Evolutionary conservation across 2,329 filamentous ascomycete species (phyloP).

Genomic region (Venturia carpophila): DNA sequence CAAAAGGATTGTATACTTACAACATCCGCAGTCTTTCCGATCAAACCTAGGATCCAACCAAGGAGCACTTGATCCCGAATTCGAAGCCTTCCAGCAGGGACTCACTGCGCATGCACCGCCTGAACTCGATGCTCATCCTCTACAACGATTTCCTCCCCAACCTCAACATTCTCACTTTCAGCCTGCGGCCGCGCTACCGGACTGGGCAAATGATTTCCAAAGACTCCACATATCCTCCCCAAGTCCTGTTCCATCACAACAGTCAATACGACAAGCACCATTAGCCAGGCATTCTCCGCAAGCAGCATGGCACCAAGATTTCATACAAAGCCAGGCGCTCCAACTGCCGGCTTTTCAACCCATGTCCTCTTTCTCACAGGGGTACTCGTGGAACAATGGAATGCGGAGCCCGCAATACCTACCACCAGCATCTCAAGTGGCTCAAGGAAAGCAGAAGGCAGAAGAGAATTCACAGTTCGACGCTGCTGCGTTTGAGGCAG

Average conservation of each 20-base stretch:
- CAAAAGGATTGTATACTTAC: background rate
- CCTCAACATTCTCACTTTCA: slow-evolving; percentile 20
- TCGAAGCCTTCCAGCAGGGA: slow-evolving; percentile 59
- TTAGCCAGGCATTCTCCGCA: slow-evolving; percentile 22
- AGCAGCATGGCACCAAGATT: slow-evolving; percentile 54
- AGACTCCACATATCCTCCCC: slow-evolving; percentile 36
- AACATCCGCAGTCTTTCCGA: slow-evolving; percentile 49
- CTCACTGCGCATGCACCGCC: slow-evolving; percentile 30
- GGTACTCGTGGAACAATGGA: slow-evolving; percentile 25
- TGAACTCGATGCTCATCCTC: slow-evolving; percentile 29
- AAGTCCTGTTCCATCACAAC: slow-evolving; percentile 37
- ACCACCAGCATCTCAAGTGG: slow-evolving; percentile 19
- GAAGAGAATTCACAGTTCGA: slow-evolving; percentile 33
- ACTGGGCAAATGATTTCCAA: slow-evolving; percentile 46
- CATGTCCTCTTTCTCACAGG: slow-evolving; percentile 24
- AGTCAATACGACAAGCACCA: slow-evolving; percentile 28
- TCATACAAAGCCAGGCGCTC: slow-evolving; percentile 38
- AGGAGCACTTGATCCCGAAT: slow-evolving; percentile 55
- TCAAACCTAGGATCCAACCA: slow-evolving; percentile 46
- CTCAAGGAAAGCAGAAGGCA: slow-evolving; percentile 29
- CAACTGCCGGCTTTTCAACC: slow-evolving; percentile 29
- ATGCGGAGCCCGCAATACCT: slow-evolving; percentile 9
- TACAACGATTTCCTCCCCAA: slow-evolving; percentile 25
- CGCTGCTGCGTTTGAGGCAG: slow-evolving; percentile 48
- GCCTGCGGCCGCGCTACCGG: slow-evolving; percentile 28